These are phyloP conservation scores for Coelastrella sp. DNA, from an alignment of 139 green algal genomes.

Conservation along the genomic window DNA sequence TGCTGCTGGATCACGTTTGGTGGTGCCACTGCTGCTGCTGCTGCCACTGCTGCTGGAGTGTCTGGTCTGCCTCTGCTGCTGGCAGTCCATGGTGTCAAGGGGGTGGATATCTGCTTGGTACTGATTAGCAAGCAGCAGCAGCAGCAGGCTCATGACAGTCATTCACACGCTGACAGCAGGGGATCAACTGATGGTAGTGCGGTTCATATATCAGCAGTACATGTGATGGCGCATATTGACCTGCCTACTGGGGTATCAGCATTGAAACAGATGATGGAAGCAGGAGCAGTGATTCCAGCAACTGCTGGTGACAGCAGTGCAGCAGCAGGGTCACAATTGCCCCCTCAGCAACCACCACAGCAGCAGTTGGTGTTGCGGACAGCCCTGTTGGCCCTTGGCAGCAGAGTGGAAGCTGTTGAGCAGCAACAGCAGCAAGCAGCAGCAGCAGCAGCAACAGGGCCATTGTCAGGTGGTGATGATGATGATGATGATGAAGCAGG, in stretches of 20 bases:
- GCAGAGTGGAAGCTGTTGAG: background rate
- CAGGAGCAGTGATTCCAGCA: background rate
- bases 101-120: slow-evolving; percentile 5
- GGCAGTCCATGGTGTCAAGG: slow-evolving; percentile 5
- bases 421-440: slow-evolving; percentile 31
- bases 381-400: slow-evolving; percentile 13
- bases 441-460: background rate
- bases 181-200: background rate
- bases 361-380: background rate
- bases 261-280: slow-evolving; percentile 46
- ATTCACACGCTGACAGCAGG: too few species aligned
- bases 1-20: slow-evolving; percentile 44
- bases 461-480: background rate
- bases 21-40: slow-evolving; percentile 21
- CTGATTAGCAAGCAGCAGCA: slow-evolving; percentile 21
- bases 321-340: slow-evolving; percentile 11
- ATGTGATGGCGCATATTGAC: slow-evolving; percentile 1
- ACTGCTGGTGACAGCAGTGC: background rate
- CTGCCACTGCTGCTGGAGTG: slow-evolving; percentile 6
- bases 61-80: slow-evolving; percentile 38
- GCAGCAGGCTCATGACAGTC: background rate
- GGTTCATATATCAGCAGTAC: slow-evolving; percentile 5
- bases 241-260: slow-evolving; percentile 14
- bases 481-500: background rate
- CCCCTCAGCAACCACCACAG: slow-evolving; percentile 30